These are phyloP conservation scores for Talaromyces albobiverticillius DNA, from an alignment of 2,329 filamentous ascomycete genomes.

Conservation along the genomic window DNA sequence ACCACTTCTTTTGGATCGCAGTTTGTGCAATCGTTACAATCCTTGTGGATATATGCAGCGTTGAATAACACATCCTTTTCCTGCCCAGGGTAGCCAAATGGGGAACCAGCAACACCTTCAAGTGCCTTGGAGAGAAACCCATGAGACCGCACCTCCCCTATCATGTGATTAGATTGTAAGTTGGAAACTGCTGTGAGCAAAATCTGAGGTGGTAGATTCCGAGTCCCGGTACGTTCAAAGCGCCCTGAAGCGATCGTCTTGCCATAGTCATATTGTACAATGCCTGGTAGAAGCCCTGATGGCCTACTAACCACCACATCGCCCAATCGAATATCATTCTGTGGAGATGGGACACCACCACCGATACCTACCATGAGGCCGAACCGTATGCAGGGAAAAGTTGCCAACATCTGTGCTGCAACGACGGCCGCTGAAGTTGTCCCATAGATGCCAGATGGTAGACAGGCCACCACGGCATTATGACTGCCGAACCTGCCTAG, in stretches of 20 bases:
- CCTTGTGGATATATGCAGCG: neutral
- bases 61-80: neutral
- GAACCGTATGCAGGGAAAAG: neutral
- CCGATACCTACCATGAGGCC: neutral
- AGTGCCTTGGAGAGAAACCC: too few relatives aligned
- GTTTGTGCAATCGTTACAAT: neutral
- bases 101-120: too few relatives aligned
- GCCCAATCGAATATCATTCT: neutral
- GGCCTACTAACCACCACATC: neutral
- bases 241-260: conserved; percentile 24
- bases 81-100: too few relatives aligned
- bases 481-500: neutral
- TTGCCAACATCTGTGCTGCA: neutral
- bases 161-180: conserved; percentile 1
- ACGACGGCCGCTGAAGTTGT: neutral
- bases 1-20: neutral
- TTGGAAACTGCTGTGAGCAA: conserved; percentile 12
- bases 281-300: neutral
- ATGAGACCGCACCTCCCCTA: too few relatives aligned
- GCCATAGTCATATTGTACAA: neutral
- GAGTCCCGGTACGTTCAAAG: conserved; percentile 26
- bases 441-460: neutral
- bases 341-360: neutral
- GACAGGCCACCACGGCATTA: neutral
- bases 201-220: conserved; percentile 13